Evolutionary conservation across 2,329 filamentous ascomycete genomes (phyloP).

Genomic region (Cercospora janseana): DNA sequence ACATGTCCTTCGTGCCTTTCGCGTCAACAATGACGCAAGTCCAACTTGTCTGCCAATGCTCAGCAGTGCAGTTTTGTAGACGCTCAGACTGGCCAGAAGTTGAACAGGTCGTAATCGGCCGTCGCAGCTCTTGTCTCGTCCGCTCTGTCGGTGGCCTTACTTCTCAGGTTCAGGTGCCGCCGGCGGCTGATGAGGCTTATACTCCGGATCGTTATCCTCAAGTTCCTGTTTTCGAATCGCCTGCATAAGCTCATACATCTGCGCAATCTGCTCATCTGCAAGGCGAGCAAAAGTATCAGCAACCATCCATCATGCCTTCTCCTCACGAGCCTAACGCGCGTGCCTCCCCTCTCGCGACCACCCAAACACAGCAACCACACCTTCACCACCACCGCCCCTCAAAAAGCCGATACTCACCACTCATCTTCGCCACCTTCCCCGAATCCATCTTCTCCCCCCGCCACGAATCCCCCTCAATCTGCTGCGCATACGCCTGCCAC

Average conservation of each 20-base stretch:
- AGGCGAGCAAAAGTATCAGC: slow-evolving; percentile 1
- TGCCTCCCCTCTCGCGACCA: too few relatives aligned
- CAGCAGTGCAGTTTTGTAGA: too few relatives aligned
- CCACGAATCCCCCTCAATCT: slow-evolving; percentile 85
- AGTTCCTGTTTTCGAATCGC: slow-evolving; percentile 62
- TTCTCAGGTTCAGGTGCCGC: slow-evolving; percentile 12
- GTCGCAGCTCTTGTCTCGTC: not conserved
- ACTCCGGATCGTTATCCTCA: slow-evolving; percentile 46
- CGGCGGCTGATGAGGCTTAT: slow-evolving; percentile 24
- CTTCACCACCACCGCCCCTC: not conserved
- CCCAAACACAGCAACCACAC: too few relatives aligned
- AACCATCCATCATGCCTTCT: slow-evolving; percentile 37
- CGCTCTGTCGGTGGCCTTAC: not conserved
- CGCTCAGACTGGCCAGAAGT: too few relatives aligned
- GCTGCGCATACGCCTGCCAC: slow-evolving; percentile 96
- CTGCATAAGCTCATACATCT: slow-evolving; percentile 92
- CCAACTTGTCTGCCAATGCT: too few relatives aligned
- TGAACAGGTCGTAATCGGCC: too few relatives aligned
- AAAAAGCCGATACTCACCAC: slow-evolving; percentile 58
- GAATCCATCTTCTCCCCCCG: slow-evolving; percentile 78
- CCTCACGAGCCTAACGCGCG: too few relatives aligned
- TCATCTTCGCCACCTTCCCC: slow-evolving; percentile 87
- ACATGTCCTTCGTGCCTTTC: slow-evolving; percentile 42
- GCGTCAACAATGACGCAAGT: too few relatives aligned
- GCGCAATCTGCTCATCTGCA: slow-evolving; percentile 76